Conservation (phyloP, 1,139 yeast genomes). For the Geotrichum europaeum region DNA sequence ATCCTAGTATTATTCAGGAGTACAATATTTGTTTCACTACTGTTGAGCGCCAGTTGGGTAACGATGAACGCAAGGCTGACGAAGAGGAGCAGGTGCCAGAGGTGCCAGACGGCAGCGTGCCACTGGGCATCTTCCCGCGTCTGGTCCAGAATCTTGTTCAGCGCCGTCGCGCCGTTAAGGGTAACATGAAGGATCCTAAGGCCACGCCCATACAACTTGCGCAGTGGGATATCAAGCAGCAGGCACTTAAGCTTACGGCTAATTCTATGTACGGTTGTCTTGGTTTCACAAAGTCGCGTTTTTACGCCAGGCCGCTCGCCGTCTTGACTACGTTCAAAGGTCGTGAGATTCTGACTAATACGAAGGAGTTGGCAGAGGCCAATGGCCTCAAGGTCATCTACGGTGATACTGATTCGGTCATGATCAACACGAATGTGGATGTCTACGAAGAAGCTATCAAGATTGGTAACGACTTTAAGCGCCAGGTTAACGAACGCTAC, state of each 20-base stretch:
- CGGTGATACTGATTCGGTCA: constrained; percentile 99
- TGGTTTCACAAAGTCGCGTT: constrained; percentile 86
- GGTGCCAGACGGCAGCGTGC: constrained; percentile 54
- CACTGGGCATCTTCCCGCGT: constrained; percentile 81
- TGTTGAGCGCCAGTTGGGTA: constrained; percentile 49
- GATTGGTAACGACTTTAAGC: constrained; percentile 81
- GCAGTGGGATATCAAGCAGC: constrained; percentile 86
- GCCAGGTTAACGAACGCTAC: constrained; percentile 82
- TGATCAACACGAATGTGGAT: constrained; percentile 88
- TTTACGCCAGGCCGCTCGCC: constrained; percentile 93
- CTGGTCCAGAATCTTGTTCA: constrained; percentile 77
- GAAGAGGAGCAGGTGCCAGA: constrained; percentile 65
- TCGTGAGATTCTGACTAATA: constrained; percentile 88
- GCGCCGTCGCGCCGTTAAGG: constrained; percentile 91
- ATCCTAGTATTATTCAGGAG: constrained; percentile 96
- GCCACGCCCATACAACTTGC: constrained; percentile 55
- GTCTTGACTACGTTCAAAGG: constrained; percentile 95
- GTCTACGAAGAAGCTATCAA: constrained; percentile 65
- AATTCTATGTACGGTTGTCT: constrained; percentile 99
- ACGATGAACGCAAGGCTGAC: constrained; percentile 25
- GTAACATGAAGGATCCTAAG: constrained; percentile 68
- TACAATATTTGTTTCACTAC: constrained; percentile 96
- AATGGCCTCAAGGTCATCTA: constrained; percentile 80
- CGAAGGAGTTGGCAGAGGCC: constrained; percentile 86
- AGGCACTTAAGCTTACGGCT: constrained; percentile 93